Evolutionary conservation across 225 moss, liverwort and hornwort species (phyloP), one percentile per base, ranked within the genome.

Genomic region (Polytrichum formosum): DNA sequence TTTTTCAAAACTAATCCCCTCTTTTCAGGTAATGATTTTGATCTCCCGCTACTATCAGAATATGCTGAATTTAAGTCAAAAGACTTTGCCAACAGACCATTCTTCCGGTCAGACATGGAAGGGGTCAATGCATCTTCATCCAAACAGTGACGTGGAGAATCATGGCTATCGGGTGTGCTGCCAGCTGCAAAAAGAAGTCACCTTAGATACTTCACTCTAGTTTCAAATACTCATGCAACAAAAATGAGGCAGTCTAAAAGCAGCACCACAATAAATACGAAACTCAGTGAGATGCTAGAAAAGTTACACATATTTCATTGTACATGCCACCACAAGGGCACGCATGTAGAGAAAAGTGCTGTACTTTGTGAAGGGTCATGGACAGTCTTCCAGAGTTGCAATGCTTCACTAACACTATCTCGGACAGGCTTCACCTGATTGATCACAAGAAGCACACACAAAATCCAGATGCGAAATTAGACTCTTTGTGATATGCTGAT

Each of bases 351-450:
- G 27, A 33, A 26, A 60, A 53, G 67, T 58, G 55, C 56, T 21
- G 54, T 46, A 80, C 74, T 53, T 61, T 81, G 79, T 56, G 46
- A 46, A 46, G 76, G 68, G 67, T 79, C 76, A 26, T 84, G 75
- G 30, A 87, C 56, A 67, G 72, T 78, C 78, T 87, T 98, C 97
- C 97, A 98, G 25, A 88, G 74, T 30, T 91, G 90, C 56, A 94
- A 80, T 33, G 97, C 97, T 71, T 94, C 85, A 13, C 7, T 70
- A 16, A 92, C 85, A 72, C 91, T 91, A 19, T 98, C 92, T 65
- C 91, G 81, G 26, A 98, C 91, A 53, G 81, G 90, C 77, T 92
- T 98, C 25, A 98, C 92, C 93, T 96, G 61, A 62, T 28, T 53
- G 33, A 72, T 26, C 54, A 54, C 54, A 26, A 53, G 10, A 22